Conservation (phyloP, 2,329 filamentous ascomycete species). For the Esteya vermicola region DNA sequence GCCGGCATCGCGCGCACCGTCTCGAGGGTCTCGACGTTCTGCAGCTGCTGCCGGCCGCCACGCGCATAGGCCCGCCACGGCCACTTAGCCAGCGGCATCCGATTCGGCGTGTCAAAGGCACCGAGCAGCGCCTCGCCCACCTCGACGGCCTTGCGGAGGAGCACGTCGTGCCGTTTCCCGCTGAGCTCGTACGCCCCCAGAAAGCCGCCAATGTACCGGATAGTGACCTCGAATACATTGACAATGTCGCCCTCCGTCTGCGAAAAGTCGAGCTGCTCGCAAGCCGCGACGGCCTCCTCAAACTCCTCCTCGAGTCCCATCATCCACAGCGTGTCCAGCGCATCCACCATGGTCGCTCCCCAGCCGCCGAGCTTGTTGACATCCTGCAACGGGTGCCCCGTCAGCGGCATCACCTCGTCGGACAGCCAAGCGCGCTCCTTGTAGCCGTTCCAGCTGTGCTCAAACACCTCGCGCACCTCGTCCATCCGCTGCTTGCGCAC, state of each 20-base stretch:
- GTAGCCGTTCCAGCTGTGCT: constrained; percentile 46
- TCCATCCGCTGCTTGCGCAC: constrained; percentile 23
- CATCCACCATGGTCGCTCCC: constrained; percentile 54
- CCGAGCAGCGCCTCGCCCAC: constrained; percentile 50
- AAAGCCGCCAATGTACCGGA: constrained; percentile 56
- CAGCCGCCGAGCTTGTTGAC: constrained; percentile 41
- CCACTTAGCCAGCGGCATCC: constrained; percentile 48
- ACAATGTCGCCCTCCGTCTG: constrained; percentile 33
- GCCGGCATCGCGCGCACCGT: constrained; percentile 23
- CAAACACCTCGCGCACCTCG: constrained; percentile 35
- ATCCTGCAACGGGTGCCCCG: constrained; percentile 34
- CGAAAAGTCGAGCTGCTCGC: constrained; percentile 46
- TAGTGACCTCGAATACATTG: constrained; percentile 58
- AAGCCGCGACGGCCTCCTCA: constrained; percentile 43
- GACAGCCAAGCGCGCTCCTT: constrained; percentile 47
- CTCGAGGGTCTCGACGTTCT: no score
- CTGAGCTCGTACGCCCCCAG: constrained; percentile 58
- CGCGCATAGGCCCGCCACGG: constrained; percentile 35
- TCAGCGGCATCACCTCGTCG: constrained; percentile 47
- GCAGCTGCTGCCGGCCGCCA: constrained; percentile 29
- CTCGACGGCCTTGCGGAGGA: constrained; percentile 48
- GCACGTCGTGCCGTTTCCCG: constrained; percentile 30
- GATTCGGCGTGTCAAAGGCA: constrained; percentile 53
- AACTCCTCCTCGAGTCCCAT: constrained; percentile 55
- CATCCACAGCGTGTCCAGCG: constrained; percentile 59